Conservation (phyloP, 768 basidiomycete species). For the Mycena belliarum region DNA sequence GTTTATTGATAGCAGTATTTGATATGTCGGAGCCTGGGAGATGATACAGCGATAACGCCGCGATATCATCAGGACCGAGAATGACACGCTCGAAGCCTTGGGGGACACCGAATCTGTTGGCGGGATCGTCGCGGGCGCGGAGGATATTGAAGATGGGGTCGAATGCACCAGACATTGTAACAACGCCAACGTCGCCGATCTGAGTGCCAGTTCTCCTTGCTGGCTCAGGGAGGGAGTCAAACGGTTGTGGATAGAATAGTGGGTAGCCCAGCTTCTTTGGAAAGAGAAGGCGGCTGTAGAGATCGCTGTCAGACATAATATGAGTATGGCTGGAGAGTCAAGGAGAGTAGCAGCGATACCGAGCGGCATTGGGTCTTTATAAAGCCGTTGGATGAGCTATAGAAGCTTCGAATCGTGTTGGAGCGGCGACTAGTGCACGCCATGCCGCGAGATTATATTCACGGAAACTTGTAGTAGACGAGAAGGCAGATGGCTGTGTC, state of each 20-base stretch:
- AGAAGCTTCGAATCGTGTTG: too few relatives aligned
- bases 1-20: not conserved
- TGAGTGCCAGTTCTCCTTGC: not conserved
- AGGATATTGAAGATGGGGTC: not conserved
- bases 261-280: not conserved
- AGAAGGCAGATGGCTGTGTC: too few relatives aligned
- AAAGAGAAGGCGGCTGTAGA: constrained; percentile 5
- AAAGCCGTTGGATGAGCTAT: too few relatives aligned
- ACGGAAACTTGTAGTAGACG: too few relatives aligned
- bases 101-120: not conserved
- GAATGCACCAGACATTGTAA: not conserved
- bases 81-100: not conserved
- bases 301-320: not conserved
- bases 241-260: not conserved
- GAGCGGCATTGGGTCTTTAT: too few relatives aligned
- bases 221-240: not conserved
- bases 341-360: too few relatives aligned
- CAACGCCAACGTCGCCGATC: not conserved
- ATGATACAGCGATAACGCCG: not conserved
- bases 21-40: constrained; percentile 5
- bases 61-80: not conserved
- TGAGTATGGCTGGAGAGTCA: too few relatives aligned
- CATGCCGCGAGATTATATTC: too few relatives aligned
- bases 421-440: too few relatives aligned
- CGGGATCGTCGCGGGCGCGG: not conserved